Base-by-base conservation (phyloP, 108 stramenopile species). In the Ochromonas danica region DNA sequence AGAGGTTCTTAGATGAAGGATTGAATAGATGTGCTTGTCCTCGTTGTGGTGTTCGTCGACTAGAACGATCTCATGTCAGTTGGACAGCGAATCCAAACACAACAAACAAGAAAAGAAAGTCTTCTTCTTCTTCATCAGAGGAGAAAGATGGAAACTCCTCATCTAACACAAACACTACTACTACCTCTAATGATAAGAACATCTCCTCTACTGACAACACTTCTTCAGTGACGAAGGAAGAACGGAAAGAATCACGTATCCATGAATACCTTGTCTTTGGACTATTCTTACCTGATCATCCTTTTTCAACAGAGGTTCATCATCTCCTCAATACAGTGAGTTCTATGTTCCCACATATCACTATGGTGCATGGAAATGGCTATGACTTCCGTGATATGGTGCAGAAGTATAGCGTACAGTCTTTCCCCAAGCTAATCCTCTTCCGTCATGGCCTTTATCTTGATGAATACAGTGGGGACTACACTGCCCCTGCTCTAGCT, bases 201-300 rank as follows among this genome's bases (percentile, higher is more conserved):
- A 57, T 17, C 22, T 57, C 51, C 51, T 17, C 51, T 22, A 57
- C 51, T 57, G 51, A 22, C 17, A 22, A 57, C 22, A 17, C 51
- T 10, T 10, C 51, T 57, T 10, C 22, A 17, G 51, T 17, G 10
- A 22, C 10, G 10, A 22, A 10, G 17, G 22, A 10, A 10, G 22
- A 57, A 10, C 17, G 22, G 17, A 57, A 57, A 57, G 22, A 57
- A 10, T 10, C 10, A 10, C 10, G 22, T 10, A 36, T 67, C 10
- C 63, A 67, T 36, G 63, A 67, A 10, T 33, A 67, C 25, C 63
- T 67, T 35, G 31, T 67, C 6, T 36, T 67, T 67, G 63, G 63
- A 35, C 31, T 67, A 35, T 36, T 67, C 3, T 35, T 67, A 25
- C 63, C 63, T 25, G 25, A 67, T 22, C 63, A 67, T 67, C 63